Evolutionary conservation across 257 asterid species (phyloP).

Genomic region (Solanum etuberosum): DNA sequence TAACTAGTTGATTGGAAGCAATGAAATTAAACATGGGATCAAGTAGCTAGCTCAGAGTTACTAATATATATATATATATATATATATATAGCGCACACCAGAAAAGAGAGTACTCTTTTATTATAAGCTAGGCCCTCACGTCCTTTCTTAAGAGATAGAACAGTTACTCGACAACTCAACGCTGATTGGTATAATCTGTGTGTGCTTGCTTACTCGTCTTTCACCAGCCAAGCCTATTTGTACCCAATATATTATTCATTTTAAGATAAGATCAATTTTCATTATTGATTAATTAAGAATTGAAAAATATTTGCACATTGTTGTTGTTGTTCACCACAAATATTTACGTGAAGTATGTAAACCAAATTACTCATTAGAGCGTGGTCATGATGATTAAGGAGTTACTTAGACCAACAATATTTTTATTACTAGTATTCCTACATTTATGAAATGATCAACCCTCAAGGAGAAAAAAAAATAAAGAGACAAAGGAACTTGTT

Average conservation of each 20-base stretch:
- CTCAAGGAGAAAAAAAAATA: not conserved
- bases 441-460: not conserved
- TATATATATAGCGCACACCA: too few relatives aligned
- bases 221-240: not conserved
- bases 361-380: not conserved
- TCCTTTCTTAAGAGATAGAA: too few relatives aligned
- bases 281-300: not conserved
- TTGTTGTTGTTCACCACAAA: not conserved
- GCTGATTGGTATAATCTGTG: accelerated
- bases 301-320: not conserved
- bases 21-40: not conserved
- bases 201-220: not conserved
- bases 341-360: not conserved
- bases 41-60: not conserved
- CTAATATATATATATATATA: not conserved
- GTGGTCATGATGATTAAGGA: not conserved
- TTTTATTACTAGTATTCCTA: not conserved
- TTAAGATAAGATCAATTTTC: not conserved
- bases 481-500: not conserved
- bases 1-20: not conserved
- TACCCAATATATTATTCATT: not conserved
- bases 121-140: too few relatives aligned
- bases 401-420: not conserved
- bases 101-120: too few relatives aligned
- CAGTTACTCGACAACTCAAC: too few relatives aligned